These are phyloP conservation scores for Petunia hybrid DNA, from an alignment of 305 asterid genomes.

Conservation along the genomic window DNA sequence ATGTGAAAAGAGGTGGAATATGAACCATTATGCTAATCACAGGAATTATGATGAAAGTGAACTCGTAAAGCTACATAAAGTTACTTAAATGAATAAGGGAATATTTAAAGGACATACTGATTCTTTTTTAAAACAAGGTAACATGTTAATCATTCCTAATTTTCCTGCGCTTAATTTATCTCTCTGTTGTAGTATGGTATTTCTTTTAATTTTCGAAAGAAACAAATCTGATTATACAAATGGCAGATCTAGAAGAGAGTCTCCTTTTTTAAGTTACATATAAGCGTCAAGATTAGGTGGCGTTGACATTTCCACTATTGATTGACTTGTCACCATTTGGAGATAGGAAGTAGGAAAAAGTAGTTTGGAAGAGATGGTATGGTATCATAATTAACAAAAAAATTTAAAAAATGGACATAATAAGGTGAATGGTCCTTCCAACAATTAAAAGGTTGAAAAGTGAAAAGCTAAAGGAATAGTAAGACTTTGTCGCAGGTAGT, in stretches of 20 bases:
- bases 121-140: not conserved
- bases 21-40: no score
- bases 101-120: no score
- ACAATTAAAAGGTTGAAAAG: not conserved
- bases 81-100: not conserved
- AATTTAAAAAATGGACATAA: not conserved
- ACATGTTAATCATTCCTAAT: not conserved
- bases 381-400: not conserved
- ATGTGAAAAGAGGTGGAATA: no score
- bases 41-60: not conserved
- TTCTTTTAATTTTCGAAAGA: not conserved
- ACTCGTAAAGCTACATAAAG: not conserved
- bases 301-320: not conserved
- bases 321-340: not conserved
- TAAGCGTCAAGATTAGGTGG: slow-evolving; percentile 2
- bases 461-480: not conserved
- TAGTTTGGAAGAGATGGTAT: not conserved
- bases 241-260: not conserved
- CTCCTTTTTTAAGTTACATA: not conserved
- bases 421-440: not conserved
- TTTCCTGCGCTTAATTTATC: not conserved
- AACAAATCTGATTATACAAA: not conserved
- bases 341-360: not conserved
- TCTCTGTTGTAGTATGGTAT: not conserved
- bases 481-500: no score